phyloP scores from a whole-genome alignment of 495 filamentous ascomycete species.

The Penicillium bialowiezense region DNA sequence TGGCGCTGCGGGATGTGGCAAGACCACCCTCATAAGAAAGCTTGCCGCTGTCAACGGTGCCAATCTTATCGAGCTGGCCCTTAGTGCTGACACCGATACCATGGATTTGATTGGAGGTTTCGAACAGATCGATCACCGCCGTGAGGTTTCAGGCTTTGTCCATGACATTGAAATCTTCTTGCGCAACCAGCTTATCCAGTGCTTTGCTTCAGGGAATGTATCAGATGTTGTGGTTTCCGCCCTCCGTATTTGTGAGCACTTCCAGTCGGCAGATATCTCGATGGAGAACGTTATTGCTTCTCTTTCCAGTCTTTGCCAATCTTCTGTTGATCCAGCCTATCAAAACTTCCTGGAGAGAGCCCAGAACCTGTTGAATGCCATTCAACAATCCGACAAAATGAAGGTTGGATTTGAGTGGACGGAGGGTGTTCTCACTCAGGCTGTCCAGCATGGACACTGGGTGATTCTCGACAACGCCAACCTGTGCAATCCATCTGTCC shows the following conservation, averaged over 20 bases:
- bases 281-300: slow-evolving; percentile 33
- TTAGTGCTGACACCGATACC: slow-evolving; percentile 92
- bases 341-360: slow-evolving; percentile 31
- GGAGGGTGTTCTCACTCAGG: slow-evolving; percentile 85
- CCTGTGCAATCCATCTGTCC: slow-evolving; percentile 87
- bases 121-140: slow-evolving; percentile 82
- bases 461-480: slow-evolving; percentile 96
- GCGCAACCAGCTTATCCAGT: slow-evolving; percentile 48
- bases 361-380: slow-evolving; percentile 38
- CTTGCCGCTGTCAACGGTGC: slow-evolving; percentile 76
- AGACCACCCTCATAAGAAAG: slow-evolving; percentile 72
- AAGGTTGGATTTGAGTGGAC: slow-evolving; percentile 91
- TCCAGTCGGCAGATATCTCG: slow-evolving; percentile 30
- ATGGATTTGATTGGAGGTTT: slow-evolving; percentile 97
- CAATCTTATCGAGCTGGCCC: slow-evolving; percentile 68
- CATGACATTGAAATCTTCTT: slow-evolving; percentile 54
- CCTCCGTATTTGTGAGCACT: slow-evolving; percentile 34
- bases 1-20: slow-evolving; percentile 82
- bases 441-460: slow-evolving; percentile 85
- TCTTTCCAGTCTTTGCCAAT: slow-evolving; percentile 30
- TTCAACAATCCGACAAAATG: slow-evolving; percentile 50
- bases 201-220: slow-evolving; percentile 43
- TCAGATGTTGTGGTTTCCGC: slow-evolving; percentile 23
- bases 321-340: slow-evolving; percentile 30
- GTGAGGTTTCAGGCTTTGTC: slow-evolving; percentile 57